Conservation (phyloP, 1,284 basidiomycete genomes). For the Trametes hirsuta region DNA sequence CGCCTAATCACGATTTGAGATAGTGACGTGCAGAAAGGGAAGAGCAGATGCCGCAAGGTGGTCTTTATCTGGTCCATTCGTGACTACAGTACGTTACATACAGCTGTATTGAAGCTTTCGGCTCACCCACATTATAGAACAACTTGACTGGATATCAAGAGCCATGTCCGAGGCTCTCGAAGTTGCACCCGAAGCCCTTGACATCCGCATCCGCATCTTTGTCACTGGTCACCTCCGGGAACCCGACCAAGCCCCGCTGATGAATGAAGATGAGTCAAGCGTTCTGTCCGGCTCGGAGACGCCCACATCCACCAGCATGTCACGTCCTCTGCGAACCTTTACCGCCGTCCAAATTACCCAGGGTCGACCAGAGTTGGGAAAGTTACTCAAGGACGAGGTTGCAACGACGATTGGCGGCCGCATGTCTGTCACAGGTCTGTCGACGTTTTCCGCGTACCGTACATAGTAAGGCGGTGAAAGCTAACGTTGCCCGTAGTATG, state of each 20-base stretch:
- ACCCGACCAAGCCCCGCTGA: background rate
- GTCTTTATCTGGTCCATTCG: conserved; percentile 51
- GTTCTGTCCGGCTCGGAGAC: conserved; percentile 5
- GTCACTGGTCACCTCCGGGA: conserved; percentile 34
- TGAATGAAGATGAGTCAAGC: conserved; percentile 9
- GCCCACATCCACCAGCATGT: conserved; percentile 1
- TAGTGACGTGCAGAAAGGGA: conserved; percentile 32
- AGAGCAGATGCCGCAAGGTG: conserved; percentile 37
- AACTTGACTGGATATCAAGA: conserved; percentile 44
- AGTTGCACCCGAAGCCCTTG: conserved; percentile 33
- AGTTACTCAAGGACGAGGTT: conserved; percentile 31
- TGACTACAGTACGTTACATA: conserved; percentile 36
- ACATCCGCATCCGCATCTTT: conserved; percentile 40
- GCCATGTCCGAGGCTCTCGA: conserved; percentile 37
- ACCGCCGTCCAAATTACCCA: conserved; percentile 28
- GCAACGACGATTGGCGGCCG: conserved; percentile 20
- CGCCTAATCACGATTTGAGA: background rate
- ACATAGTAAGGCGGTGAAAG: too few relatives aligned
- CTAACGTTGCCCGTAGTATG: conserved; percentile 41
- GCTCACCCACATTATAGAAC: conserved; percentile 28
- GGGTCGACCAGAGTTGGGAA: conserved; percentile 36
- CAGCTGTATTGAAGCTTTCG: background rate
- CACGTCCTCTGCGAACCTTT: conserved; percentile 18
- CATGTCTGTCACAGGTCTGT: conserved; percentile 45
- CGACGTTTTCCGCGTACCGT: too few relatives aligned